Evolutionary conservation across 2,329 filamentous ascomycete species (phyloP).

Genomic region (Calonectria ilicicola): DNA sequence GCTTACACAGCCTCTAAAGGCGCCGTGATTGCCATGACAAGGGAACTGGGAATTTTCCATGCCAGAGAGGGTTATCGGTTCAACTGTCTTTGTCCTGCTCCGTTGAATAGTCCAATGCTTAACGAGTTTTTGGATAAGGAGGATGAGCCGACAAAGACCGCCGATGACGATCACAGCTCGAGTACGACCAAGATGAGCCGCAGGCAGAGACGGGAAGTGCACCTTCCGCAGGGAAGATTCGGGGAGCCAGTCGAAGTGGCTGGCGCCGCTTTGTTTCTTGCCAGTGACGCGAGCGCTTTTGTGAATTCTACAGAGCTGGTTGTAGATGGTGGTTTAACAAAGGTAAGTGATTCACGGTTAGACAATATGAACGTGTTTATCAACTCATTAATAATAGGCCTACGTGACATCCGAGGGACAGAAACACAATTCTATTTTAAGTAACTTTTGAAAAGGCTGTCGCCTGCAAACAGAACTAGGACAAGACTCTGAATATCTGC

Average conservation of each 20-base stretch:
- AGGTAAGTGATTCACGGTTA: too few species aligned
- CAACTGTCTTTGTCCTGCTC: background rate
- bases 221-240: background rate
- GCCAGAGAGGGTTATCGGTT: background rate
- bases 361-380: too few species aligned
- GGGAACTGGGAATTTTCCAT: conserved; percentile 2
- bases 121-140: background rate
- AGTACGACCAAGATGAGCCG: background rate
- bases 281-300: background rate
- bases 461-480: too few species aligned
- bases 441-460: background rate
- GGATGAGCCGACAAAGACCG: background rate
- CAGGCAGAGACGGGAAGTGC: background rate
- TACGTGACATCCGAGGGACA: background rate
- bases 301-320: background rate
- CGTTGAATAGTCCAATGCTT: background rate
- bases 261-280: background rate
- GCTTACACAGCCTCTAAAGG: conserved; percentile 84
- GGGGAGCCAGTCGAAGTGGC: background rate
- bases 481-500: too few species aligned
- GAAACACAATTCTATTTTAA: background rate
- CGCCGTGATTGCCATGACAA: conserved; percentile 60
- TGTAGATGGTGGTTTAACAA: background rate
- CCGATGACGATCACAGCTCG: background rate
- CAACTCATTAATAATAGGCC: background rate